Percentiles rank a stretch among this genome's conserved stretches.
phyloP scores from a whole-genome alignment of 1,139 yeast species.

The Yamadazyma mexicana region DNA sequence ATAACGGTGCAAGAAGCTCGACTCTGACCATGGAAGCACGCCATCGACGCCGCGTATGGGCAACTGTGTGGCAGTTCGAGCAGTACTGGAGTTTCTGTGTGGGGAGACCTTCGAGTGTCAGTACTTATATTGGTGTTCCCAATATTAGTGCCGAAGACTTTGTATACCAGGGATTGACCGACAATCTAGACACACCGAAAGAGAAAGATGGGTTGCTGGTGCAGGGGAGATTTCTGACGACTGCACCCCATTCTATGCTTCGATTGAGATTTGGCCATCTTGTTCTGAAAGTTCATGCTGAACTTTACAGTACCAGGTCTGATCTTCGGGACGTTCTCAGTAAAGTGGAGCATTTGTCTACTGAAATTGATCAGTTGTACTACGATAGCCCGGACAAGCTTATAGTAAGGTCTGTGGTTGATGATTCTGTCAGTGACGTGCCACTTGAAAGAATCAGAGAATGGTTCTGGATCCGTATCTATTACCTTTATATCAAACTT shows the following conservation, averaged over 20 bases:
- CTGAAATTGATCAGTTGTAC: conserved; percentile 11
- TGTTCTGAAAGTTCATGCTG: conserved; percentile 11
- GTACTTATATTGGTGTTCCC: conserved; percentile 10
- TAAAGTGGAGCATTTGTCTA: conserved; percentile 13
- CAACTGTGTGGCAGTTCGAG: conserved; percentile 14
- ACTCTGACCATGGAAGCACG: conserved; percentile 8
- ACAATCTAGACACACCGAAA: background rate
- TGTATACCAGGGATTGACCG: conserved; percentile 6
- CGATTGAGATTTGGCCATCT: conserved; percentile 11
- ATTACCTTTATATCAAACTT: conserved; percentile 12
- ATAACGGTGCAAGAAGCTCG: conserved; percentile 5
- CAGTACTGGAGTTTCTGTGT: conserved; percentile 17
- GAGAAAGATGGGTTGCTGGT: conserved; percentile 5
- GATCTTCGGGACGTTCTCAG: conserved; percentile 12
- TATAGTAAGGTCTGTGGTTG: conserved; percentile 7
- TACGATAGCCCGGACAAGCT: conserved; percentile 8
- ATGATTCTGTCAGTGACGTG: conserved; percentile 5
- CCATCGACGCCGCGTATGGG: conserved; percentile 14
- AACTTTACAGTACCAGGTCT: conserved; percentile 12
- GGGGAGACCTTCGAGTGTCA: conserved; percentile 12
- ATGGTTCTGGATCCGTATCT: conserved; percentile 16
- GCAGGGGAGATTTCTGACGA: conserved; percentile 3
- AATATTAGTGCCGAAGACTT: conserved; percentile 9
- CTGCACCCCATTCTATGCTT: conserved; percentile 11
- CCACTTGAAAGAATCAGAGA: conserved; percentile 9